Evolutionary conservation across 2,329 filamentous ascomycete species (phyloP), one percentile per base, ranked within the genome.

Genomic region (Pseudogymnoascus sp.): DNA sequence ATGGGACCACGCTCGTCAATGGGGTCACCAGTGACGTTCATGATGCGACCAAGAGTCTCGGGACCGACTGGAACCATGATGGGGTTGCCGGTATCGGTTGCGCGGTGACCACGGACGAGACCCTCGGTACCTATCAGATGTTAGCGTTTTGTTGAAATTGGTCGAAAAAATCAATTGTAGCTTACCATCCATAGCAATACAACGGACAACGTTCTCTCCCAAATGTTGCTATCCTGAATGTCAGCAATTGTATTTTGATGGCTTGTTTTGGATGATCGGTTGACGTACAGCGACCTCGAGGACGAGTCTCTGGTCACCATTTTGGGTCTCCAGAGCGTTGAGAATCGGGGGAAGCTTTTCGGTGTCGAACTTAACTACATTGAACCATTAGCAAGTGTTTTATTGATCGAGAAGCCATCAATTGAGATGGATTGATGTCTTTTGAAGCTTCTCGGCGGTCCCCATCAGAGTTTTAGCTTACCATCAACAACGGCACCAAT

Each of bases 161-260:
- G 60, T 51, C 15, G 31, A 31, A 58, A 61, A 63, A 63, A 33
- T 33, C 48, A 55, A 55, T 55, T 55, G 48, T 12, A 33, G 78
- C 86, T 80, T 87, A 95, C 93, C 94, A 82, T 99, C 94, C 94
- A 99, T 99, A 81, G 94, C 94, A 96, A 99, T 99, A 81, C 91
- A 96, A 80, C 94, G 89, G 79, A 99, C 94, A 77, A 97, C 91
- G 84, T 91, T 96, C 85, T 99, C 91, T 83, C 94, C 94, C 80
- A 99, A 83, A 87, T 97, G 94, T 97, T 99, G 94, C 92, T 97
- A 73, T 70, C 65, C 60, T 66, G 29, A 55, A 67, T 69, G 76
- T 84, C 69, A 82, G 72, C 65, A 55, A 55, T 55, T 55, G 48
- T 17, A 33, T 55, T 33, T 55, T 55, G 48, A 58, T 17, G 63